Evolutionary conservation across 306 rosid genomes (phyloP).

Genomic region (Vicia villosa): DNA sequence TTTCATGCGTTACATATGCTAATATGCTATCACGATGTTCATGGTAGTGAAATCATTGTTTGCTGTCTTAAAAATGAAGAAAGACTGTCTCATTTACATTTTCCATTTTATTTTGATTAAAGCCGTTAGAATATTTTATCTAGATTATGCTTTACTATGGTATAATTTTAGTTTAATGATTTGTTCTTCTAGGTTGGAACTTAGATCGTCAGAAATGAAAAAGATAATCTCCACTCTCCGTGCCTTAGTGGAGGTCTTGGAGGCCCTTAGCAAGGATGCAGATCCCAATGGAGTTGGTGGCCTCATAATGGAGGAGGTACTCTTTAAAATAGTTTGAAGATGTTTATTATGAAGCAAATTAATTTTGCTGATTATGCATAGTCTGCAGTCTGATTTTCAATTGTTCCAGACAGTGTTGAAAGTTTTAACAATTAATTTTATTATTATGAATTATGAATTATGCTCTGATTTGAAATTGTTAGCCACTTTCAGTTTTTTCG

Average conservation of each 20-base stretch:
- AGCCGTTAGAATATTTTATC: conserved; percentile 9
- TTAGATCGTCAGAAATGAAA: conserved; percentile 65
- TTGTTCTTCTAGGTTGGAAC: conserved; percentile 50
- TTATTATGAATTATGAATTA: conserved; percentile 32
- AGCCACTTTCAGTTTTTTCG: conserved; percentile 26
- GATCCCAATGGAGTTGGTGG: conserved; percentile 84
- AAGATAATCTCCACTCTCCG: conserved; percentile 72
- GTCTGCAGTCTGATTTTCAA: conserved; percentile 16
- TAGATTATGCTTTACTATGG: conserved; percentile 3
- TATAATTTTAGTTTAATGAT: conserved; percentile 29
- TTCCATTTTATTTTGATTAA: conserved; percentile 13
- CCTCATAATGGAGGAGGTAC: conserved; percentile 86
- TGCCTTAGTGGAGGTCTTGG: conserved; percentile 96
- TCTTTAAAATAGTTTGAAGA: conserved; percentile 29
- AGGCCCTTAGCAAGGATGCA: conserved; percentile 78
- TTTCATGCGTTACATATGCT: not conserved
- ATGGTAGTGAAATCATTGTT: conserved; percentile 26
- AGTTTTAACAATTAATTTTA: not conserved
- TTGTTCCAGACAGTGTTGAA: conserved; percentile 14
- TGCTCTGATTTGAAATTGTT: conserved; percentile 10
- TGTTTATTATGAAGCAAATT: conserved; percentile 16
- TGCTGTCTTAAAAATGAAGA: conserved; percentile 25
- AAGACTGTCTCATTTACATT: conserved; percentile 16
- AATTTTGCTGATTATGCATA: conserved; percentile 26
- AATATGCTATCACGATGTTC: conserved; percentile 2